Conservation (phyloP, 1,284 basidiomycete genomes). For the Ceratobasidium sp. region DNA sequence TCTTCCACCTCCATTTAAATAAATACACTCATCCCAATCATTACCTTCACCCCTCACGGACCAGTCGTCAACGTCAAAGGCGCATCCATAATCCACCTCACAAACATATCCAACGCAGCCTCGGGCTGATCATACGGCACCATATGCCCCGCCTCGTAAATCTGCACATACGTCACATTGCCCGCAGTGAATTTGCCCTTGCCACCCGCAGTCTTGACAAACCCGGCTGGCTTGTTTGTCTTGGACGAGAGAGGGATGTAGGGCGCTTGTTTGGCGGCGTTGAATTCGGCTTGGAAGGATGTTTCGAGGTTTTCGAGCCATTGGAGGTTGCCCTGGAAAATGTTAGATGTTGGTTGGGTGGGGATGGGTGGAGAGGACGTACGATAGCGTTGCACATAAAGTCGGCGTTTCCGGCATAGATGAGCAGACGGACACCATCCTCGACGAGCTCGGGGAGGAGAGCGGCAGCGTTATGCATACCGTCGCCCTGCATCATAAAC, state of each 20-base stretch:
- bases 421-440: constrained; percentile 79
- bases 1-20: too few relatives aligned
- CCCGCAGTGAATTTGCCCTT: constrained; percentile 69
- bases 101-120: constrained; percentile 64
- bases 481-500: constrained; percentile 81
- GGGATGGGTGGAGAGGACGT: constrained; percentile 51
- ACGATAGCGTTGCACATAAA: constrained; percentile 86
- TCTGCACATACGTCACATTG: constrained; percentile 80
- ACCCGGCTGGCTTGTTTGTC: constrained; percentile 65
- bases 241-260: constrained; percentile 64
- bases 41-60: background rate
- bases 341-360: background rate
- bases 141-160: constrained; percentile 77
- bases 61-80: constrained; percentile 41
- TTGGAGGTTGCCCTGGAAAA: constrained; percentile 70
- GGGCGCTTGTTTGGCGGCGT: constrained; percentile 59
- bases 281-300: constrained; percentile 62
- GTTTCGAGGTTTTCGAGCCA: constrained; percentile 76
- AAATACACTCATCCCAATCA: constrained; percentile 5
- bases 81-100: constrained; percentile 53
- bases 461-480: constrained; percentile 80
- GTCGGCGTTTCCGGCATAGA: constrained; percentile 89
- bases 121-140: constrained; percentile 67
- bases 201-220: constrained; percentile 73
- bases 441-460: constrained; percentile 82